phyloP scores from a whole-genome alignment of 352 stramenopile genomes.

The Globisporangium megalacanthum region DNA sequence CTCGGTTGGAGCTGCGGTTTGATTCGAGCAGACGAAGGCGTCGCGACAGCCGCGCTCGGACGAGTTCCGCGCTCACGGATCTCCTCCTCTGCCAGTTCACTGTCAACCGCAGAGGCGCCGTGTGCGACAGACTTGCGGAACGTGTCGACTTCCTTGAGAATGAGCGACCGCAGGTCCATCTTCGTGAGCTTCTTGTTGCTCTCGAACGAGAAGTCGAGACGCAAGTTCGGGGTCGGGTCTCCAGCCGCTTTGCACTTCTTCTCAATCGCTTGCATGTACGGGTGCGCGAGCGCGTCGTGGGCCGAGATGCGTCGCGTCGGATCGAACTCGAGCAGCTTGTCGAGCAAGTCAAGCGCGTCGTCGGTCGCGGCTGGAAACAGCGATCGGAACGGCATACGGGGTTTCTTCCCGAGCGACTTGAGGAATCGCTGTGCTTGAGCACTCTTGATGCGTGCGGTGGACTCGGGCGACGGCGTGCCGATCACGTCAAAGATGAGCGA shows the following conservation, averaged over 20 bases:
- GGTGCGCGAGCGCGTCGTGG: conserved; percentile 53
- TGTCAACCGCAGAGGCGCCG: conserved; percentile 4
- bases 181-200: conserved; percentile 60
- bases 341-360: conserved; percentile 55
- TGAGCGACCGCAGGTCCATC: conserved; percentile 56
- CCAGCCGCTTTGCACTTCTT: conserved; percentile 40
- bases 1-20: conserved; percentile 8
- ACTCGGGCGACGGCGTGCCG: conserved; percentile 42
- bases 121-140: conserved; percentile 31
- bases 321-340: conserved; percentile 64
- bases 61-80: conserved; percentile 4
- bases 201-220: conserved; percentile 69
- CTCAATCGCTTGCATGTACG: conserved; percentile 70
- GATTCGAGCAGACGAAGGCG: neutral
- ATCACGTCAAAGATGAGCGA: conserved; percentile 77
- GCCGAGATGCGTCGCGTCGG: conserved; percentile 45
- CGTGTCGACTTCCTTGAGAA: conserved; percentile 63
- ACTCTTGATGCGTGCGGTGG: conserved; percentile 55
- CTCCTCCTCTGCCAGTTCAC: conserved; percentile 6
- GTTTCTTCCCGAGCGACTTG: conserved; percentile 51
- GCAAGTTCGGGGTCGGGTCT: conserved; percentile 29
- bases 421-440: conserved; percentile 69
- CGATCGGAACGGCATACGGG: conserved; percentile 39
- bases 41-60: neutral
- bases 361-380: conserved; percentile 51